These are phyloP conservation scores for Eutrema japonicum DNA, from an alignment of 345 rosid species.

Conservation along the genomic window DNA sequence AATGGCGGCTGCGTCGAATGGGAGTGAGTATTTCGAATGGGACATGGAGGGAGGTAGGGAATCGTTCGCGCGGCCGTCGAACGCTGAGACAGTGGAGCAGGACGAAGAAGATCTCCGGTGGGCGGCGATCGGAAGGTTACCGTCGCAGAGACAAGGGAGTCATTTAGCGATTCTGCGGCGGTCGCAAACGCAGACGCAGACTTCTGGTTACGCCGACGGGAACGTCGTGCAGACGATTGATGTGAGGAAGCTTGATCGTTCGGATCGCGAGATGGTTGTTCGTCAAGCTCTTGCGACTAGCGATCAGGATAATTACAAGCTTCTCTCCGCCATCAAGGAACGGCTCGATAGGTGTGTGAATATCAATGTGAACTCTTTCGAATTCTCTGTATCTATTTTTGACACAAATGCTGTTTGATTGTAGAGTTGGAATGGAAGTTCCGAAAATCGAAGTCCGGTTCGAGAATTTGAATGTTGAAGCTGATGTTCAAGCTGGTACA, in stretches of 20 bases:
- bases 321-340: slow-evolving; percentile 74
- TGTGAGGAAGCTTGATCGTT: slow-evolving; percentile 65
- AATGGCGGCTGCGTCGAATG: slow-evolving; percentile 68
- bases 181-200: slow-evolving; percentile 45
- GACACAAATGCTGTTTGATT: background rate
- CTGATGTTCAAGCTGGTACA: slow-evolving; percentile 66
- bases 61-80: slow-evolving; percentile 68
- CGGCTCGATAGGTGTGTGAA: slow-evolving; percentile 71
- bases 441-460: slow-evolving; percentile 80
- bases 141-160: slow-evolving; percentile 63
- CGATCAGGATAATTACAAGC: slow-evolving; percentile 71
- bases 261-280: slow-evolving; percentile 67
- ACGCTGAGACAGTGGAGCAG: slow-evolving; percentile 63
- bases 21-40: slow-evolving; percentile 77
- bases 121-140: slow-evolving; percentile 74
- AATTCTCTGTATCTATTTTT: slow-evolving; percentile 5
- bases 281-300: slow-evolving; percentile 82
- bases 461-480: slow-evolving; percentile 62
- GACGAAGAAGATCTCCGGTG: slow-evolving; percentile 79
- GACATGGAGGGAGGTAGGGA: slow-evolving; percentile 57
- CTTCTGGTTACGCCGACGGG: slow-evolving; percentile 39
- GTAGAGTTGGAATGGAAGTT: slow-evolving; percentile 75
- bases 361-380: background rate
- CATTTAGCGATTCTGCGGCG: slow-evolving; percentile 50
- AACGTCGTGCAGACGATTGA: slow-evolving; percentile 60